Percentiles rank a stretch among this genome's conserved stretches.
Conservation (phyloP, 257 asterid species). For the Solanum tarapatanum region DNA sequence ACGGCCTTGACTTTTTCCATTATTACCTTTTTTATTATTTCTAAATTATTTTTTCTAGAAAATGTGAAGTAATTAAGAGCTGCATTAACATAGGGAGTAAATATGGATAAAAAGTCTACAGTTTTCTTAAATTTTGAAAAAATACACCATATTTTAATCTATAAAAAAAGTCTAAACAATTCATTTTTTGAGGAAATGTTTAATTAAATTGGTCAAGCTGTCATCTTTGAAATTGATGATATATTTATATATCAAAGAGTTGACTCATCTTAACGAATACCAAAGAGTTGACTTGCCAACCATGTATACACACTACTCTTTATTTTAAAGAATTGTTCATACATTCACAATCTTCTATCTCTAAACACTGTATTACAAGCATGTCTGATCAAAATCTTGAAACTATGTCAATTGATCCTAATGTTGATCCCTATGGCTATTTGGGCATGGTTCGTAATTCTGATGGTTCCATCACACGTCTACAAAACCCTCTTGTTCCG, state of each 20-base stretch:
- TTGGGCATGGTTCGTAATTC: slow-evolving; percentile 10
- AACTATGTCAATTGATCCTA: not conserved
- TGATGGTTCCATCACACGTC: slow-evolving; percentile 16
- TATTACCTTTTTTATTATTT: too few relatives aligned
- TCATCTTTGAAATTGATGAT: not conserved
- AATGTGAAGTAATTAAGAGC: too few relatives aligned
- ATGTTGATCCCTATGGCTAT: slow-evolving; percentile 3
- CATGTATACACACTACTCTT: not conserved
- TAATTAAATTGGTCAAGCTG: not conserved
- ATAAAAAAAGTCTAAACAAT: not conserved
- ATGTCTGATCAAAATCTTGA: not conserved
- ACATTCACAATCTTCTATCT: not conserved
- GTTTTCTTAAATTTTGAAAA: not conserved
- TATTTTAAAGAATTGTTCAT: not conserved
- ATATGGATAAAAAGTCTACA: too few relatives aligned
- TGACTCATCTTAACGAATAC: not conserved
- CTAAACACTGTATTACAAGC: not conserved
- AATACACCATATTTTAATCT: too few relatives aligned
- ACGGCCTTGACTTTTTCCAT: too few relatives aligned
- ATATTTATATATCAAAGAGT: not conserved
- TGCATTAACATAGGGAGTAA: not conserved
- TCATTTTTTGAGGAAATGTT: not conserved
- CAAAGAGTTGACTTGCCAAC: not conserved
- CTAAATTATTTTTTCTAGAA: too few relatives aligned
- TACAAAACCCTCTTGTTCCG: not conserved